phyloP scores from a whole-genome alignment of 306 rosid species.

The Acacia acuminata region DNA sequence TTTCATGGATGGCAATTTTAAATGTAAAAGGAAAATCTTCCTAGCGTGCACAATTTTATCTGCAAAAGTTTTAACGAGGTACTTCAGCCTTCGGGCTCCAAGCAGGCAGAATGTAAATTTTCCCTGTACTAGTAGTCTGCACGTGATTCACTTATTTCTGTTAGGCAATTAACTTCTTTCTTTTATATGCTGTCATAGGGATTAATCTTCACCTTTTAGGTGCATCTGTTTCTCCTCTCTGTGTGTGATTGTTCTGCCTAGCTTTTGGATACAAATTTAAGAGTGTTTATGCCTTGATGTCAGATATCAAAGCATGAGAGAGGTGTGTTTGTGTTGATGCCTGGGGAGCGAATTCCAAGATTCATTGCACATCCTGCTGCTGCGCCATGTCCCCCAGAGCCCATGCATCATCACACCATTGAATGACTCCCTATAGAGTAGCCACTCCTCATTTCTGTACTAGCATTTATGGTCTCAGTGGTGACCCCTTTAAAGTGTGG shows the following conservation, averaged over 20 bases:
- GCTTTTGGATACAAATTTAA: not conserved
- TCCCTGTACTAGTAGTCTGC: not conserved
- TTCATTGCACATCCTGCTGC: constrained; percentile 77
- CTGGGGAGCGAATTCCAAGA: constrained; percentile 62
- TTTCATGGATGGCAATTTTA: not conserved
- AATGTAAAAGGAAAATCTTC: not conserved
- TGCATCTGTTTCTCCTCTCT: not conserved
- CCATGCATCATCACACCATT: not conserved
- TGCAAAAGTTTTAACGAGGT: not conserved
- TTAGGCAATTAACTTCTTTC: not conserved
- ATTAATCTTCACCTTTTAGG: not conserved
- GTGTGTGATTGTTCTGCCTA: not conserved
- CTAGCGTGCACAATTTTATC: not conserved
- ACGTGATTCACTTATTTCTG: not conserved
- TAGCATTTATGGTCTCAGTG: not conserved
- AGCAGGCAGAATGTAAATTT: not conserved
- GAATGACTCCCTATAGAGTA: not conserved
- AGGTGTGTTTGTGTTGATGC: constrained; percentile 77
- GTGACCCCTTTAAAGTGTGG: not conserved
- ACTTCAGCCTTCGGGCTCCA: not conserved
- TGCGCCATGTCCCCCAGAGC: not conserved
- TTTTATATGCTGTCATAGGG: not conserved
- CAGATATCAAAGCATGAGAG: constrained; percentile 47
- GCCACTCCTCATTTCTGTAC: not conserved
- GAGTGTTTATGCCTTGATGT: constrained; percentile 30